Conservation (phyloP, 2,329 filamentous ascomycete species). For the Clarireedia hainanense region DNA sequence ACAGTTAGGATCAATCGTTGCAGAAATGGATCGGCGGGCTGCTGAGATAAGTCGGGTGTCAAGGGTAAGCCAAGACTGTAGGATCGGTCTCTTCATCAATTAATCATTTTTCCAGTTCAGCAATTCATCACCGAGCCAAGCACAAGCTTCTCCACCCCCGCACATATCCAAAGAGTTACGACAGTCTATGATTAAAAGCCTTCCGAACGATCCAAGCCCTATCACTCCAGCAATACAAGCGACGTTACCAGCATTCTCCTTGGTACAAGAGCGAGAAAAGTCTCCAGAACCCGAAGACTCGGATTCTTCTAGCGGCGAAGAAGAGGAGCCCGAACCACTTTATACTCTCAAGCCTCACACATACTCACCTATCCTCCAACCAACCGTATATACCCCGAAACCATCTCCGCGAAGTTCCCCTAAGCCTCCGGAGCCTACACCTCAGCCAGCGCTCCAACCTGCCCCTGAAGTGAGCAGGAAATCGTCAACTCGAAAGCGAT, state of each 20-base stretch:
- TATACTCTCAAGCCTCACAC: constrained; percentile 28
- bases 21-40: constrained; percentile 79
- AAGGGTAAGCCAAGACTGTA: constrained; percentile 51
- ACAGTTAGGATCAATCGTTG: constrained; percentile 67
- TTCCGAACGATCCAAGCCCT: constrained; percentile 23
- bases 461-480: constrained; percentile 18
- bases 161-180: constrained; percentile 19
- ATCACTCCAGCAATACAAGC: constrained; percentile 26
- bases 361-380: constrained; percentile 25
- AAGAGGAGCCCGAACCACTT: constrained; percentile 17
- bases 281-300: constrained; percentile 16
- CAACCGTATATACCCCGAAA: constrained; percentile 11
- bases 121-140: constrained; percentile 6
- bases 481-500: constrained; percentile 24
- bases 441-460: constrained; percentile 2
- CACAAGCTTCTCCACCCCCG: constrained; percentile 6
- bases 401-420: not conserved
- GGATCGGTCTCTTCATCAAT: not conserved
- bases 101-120: constrained; percentile 12
- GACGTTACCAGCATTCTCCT: constrained; percentile 23
- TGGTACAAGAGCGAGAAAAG: constrained; percentile 24
- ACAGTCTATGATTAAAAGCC: constrained; percentile 23
- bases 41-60: constrained; percentile 74
- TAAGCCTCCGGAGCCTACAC: not conserved
- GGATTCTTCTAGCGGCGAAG: not conserved